phyloP scores from a whole-genome alignment of 805 yeast species.

The Hanseniaspora thailandica region DNA sequence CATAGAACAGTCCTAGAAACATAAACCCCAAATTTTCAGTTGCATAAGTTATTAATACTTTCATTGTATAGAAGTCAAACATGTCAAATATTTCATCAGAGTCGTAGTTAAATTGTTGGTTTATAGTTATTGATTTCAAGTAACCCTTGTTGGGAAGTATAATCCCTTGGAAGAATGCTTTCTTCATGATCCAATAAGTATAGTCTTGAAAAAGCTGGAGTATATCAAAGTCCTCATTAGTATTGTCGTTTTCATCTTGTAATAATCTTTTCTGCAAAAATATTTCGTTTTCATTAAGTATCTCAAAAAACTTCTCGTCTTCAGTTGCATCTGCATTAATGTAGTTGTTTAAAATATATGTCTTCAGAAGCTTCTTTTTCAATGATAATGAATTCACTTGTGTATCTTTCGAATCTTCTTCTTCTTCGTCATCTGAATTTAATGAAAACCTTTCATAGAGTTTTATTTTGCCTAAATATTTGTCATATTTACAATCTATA shows the following conservation, averaged over 20 bases:
- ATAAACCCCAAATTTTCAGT: conserved; percentile 27
- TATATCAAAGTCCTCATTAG: conserved; percentile 17
- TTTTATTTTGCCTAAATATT: not conserved
- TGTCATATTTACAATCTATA: conserved; percentile 7
- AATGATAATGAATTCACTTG: not conserved
- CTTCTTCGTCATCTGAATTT: not conserved
- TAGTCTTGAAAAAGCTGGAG: conserved; percentile 25
- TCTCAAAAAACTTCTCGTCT: not conserved
- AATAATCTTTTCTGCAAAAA: conserved; percentile 2
- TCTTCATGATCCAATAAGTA: conserved; percentile 23
- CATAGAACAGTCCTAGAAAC: conserved; percentile 26
- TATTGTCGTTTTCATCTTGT: not conserved
- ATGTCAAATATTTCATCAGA: conserved; percentile 1
- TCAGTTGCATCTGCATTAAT: not conserved
- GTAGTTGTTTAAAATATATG: conserved; percentile 9
- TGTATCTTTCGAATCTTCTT: not conserved
- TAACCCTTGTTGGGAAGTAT: conserved; percentile 11
- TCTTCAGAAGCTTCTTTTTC: not conserved
- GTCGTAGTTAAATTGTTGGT: not conserved
- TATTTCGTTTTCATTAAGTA: conserved; percentile 3
- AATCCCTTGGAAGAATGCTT: conserved; percentile 20
- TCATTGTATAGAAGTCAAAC: conserved; percentile 18
- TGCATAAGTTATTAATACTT: conserved; percentile 23
- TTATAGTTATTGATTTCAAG: not conserved
- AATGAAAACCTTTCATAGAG: not conserved